These are phyloP conservation scores for Cicer cuneatum DNA, from an alignment of 306 rosid species.

Conservation along the genomic window DNA sequence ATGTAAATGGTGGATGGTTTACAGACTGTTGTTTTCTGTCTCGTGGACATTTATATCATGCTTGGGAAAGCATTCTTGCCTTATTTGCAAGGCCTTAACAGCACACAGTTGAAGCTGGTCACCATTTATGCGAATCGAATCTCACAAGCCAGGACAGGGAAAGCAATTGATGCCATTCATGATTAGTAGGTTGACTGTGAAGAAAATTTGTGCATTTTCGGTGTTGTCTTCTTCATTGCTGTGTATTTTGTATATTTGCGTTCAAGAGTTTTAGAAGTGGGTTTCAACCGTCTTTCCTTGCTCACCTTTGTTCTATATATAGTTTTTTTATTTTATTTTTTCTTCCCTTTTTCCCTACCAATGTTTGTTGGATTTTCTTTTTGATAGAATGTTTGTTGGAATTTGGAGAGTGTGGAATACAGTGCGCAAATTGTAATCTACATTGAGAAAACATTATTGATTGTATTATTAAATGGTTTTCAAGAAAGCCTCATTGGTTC, in stretches of 20 bases:
- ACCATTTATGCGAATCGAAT: constrained; percentile 96
- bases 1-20: constrained; percentile 48
- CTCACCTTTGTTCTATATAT: constrained; percentile 42
- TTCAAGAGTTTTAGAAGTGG: constrained; percentile 67
- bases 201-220: constrained; percentile 51
- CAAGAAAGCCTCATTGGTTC: constrained; percentile 37
- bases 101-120: constrained; percentile 92
- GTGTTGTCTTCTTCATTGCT: constrained; percentile 54
- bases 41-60: constrained; percentile 96
- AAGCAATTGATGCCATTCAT: constrained; percentile 62
- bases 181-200: constrained; percentile 53
- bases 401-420: constrained; percentile 60
- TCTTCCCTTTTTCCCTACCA: constrained; percentile 39
- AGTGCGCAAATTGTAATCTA: constrained; percentile 63
- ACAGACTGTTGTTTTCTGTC: constrained; percentile 99
- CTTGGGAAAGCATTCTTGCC: constrained; percentile 98
- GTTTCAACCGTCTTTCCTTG: constrained; percentile 41
- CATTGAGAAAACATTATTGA: constrained; percentile 51
- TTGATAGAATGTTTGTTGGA: constrained; percentile 46
- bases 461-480: constrained; percentile 59
- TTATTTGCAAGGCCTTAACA: constrained; percentile 89
- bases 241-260: constrained; percentile 87
- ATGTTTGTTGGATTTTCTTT: constrained; percentile 32
- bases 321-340: constrained; percentile 6
- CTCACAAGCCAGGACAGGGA: constrained; percentile 93